These are phyloP conservation scores for Chamaecrista fasciculata DNA, from an alignment of 306 rosid genomes.

Conservation along the genomic window DNA sequence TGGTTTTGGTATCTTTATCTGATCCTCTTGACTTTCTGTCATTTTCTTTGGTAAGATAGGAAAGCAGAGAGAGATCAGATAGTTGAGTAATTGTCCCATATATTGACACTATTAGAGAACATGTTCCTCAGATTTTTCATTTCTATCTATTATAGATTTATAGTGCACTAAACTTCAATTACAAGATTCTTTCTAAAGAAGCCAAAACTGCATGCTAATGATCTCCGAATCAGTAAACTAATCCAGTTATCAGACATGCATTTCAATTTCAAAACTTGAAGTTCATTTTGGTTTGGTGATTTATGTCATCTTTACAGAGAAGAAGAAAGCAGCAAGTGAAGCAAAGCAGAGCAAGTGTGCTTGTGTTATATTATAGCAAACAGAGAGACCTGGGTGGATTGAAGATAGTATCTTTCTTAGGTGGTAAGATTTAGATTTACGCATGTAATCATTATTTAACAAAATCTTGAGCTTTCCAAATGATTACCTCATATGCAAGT, in stretches of 20 bases:
- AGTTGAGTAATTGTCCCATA: background rate
- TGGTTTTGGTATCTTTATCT: background rate
- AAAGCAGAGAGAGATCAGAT: background rate
- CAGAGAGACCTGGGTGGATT: constrained; percentile 24
- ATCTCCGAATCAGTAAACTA: background rate
- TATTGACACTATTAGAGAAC: background rate
- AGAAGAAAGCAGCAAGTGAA: constrained; percentile 61
- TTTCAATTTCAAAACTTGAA: background rate
- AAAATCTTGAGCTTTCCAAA: background rate
- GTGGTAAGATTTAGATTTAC: constrained; percentile 14
- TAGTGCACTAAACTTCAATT: background rate
- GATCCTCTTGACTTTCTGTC: background rate
- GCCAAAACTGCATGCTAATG: background rate
- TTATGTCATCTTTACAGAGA: constrained; percentile 40
- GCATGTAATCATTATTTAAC: background rate
- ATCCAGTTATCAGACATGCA: background rate
- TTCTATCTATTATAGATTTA: background rate
- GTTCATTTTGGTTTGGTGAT: background rate
- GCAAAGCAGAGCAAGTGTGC: constrained; percentile 54
- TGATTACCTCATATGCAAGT: background rate
- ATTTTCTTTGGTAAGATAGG: background rate
- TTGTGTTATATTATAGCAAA: constrained; percentile 71
- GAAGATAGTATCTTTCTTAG: background rate
- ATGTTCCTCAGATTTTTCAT: background rate
- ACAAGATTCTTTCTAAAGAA: background rate